Evolutionary conservation across 2,329 filamentous ascomycete genomes (phyloP).

Genomic region (Exophiala xenobiotica): DNA sequence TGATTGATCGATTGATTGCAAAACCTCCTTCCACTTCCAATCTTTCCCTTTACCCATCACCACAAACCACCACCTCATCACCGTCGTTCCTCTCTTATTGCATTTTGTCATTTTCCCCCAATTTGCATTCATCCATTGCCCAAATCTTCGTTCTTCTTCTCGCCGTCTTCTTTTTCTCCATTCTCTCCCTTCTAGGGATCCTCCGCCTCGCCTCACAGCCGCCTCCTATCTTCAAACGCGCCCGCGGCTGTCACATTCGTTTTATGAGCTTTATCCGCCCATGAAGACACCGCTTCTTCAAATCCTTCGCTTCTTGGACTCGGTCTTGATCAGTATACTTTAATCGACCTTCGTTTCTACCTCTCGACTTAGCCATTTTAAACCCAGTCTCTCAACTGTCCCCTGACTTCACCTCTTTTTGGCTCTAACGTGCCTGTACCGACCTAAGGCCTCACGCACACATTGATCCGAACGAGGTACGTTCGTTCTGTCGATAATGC

Average conservation of each 20-base stretch:
- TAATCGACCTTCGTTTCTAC: conserved; percentile 16
- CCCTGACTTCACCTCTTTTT: conserved; percentile 6
- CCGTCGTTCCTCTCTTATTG: conserved; percentile 11
- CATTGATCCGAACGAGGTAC: background rate
- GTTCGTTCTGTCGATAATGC: too few relatives aligned
- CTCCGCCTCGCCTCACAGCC: conserved; percentile 7
- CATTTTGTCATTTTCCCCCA: conserved; percentile 8
- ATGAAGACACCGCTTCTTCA: conserved; percentile 10
- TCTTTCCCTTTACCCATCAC: conserved; percentile 14
- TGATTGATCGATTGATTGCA: background rate
- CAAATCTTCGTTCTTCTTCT: conserved; percentile 3
- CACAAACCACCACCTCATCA: conserved; percentile 6
- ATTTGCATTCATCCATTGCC: background rate
- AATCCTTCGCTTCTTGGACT: conserved; percentile 6
- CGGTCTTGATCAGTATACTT: conserved; percentile 5
- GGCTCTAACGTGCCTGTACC: background rate
- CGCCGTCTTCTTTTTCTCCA: conserved; percentile 11
- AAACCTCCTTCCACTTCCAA: conserved; percentile 7
- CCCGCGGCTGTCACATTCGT: conserved; percentile 25
- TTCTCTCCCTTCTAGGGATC: conserved; percentile 1
- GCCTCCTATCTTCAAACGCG: conserved; percentile 12
- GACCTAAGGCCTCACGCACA: background rate
- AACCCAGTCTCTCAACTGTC: background rate
- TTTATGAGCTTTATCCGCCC: conserved; percentile 17
- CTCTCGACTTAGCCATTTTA: conserved; percentile 1